Conservation (phyloP, 2,329 filamentous ascomycete genomes). For the Hyphodiscus sp. region DNA sequence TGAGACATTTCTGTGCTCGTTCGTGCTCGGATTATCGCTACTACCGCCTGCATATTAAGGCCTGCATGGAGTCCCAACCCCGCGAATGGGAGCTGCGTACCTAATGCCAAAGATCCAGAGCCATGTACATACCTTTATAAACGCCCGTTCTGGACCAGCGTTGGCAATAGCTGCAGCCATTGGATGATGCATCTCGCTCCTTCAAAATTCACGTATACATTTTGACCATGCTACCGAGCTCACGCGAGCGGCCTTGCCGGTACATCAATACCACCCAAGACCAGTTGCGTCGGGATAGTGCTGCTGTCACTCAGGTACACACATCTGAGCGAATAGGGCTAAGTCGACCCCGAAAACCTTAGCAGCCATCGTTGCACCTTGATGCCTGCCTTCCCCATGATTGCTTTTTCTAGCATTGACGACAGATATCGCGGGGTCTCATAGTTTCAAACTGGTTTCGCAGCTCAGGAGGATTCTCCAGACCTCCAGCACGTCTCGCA, state of each 20-base stretch:
- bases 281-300: background rate
- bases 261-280: background rate
- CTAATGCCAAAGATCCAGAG: background rate
- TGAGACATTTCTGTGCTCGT: background rate
- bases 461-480: background rate
- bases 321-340: background rate
- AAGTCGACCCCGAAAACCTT: background rate
- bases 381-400: background rate
- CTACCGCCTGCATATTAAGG: background rate
- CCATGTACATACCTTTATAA: background rate
- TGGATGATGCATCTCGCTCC: slow-evolving; percentile 11
- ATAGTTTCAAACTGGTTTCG: background rate
- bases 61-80: background rate
- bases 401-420: background rate
- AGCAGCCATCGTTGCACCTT: background rate
- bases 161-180: slow-evolving; percentile 1
- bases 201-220: background rate
- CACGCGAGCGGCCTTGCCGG: background rate
- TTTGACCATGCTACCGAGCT: slow-evolving; percentile 1
- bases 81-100: background rate
- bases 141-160: background rate
- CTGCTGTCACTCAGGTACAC: slow-evolving; percentile 4
- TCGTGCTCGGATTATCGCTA: background rate
- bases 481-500: slow-evolving; percentile 15
- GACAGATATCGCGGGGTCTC: background rate